These are phyloP conservation scores for Rhypophila decipiens DNA, from an alignment of 495 filamentous ascomycete species.

Conservation along the genomic window DNA sequence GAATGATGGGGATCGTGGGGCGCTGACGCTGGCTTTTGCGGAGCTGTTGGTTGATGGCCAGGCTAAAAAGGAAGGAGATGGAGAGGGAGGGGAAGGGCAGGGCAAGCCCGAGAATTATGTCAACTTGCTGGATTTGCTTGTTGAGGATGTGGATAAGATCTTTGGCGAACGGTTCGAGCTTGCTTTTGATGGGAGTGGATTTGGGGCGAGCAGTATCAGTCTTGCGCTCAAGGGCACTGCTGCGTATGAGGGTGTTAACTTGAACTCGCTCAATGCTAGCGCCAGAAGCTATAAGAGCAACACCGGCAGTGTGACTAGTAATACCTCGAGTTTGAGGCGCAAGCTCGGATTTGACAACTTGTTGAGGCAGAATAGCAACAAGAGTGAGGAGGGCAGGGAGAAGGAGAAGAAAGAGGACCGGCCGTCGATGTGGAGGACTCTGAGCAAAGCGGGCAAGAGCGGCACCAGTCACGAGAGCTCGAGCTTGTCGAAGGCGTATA, in stretches of 20 bases:
- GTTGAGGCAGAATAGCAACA: slow-evolving; percentile 71
- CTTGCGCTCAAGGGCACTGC: slow-evolving; percentile 23
- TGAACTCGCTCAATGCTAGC: slow-evolving; percentile 43
- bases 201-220: slow-evolving; percentile 35
- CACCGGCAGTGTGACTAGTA: slow-evolving; percentile 48
- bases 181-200: slow-evolving; percentile 42
- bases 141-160: slow-evolving; percentile 84
- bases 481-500: slow-evolving; percentile 55
- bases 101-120: slow-evolving; percentile 77
- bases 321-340: slow-evolving; percentile 78
- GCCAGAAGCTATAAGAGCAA: slow-evolving; percentile 38
- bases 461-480: slow-evolving; percentile 46
- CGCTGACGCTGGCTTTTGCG: slow-evolving; percentile 82
- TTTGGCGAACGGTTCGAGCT: too few relatives aligned
- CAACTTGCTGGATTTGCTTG: slow-evolving; percentile 81
- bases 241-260: too few relatives aligned
- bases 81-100: too few relatives aligned
- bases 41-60: slow-evolving; percentile 76
- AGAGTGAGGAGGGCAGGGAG: too few relatives aligned
- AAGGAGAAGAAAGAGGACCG: slow-evolving; percentile 66
- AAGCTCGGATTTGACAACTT: slow-evolving; percentile 73
- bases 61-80: too few relatives aligned
- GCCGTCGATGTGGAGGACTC: slow-evolving; percentile 74
- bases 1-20: slow-evolving; percentile 88
- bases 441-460: slow-evolving; percentile 73